Evolutionary conservation across 179 eudicot species (phyloP), one percentile per base, ranked within the genome.

Genomic region (Silene vulgaris): DNA sequence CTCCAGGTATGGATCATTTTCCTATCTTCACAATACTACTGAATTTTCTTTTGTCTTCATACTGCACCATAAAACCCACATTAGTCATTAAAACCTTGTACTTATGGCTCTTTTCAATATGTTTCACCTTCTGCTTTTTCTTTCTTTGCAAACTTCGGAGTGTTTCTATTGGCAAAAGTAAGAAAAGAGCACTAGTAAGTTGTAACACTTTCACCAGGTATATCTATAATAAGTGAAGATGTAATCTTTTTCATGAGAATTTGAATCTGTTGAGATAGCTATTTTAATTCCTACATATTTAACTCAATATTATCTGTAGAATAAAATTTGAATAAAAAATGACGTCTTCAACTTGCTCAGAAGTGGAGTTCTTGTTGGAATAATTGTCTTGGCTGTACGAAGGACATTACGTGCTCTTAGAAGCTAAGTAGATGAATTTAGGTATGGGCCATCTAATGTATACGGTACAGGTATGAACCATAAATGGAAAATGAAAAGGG

Each of bases 1-100:
- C 86, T 74, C 84, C 88, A 78, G 86, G 98, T 91, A 86, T 56
- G 76, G 37, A 62, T 23, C 54, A 30, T 19, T 54, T 28, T 71
- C 57, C 23, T 57, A 40, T 63, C 21, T 13, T 28, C 40, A 43
- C 40, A 48, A 56, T 2, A 28, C 11, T 30, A 48, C 72, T 63
- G 26, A 65, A 52, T 66, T 5, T 19, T 65, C 65, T 35, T 50
- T n/a, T 29, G 64, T 45, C 73, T 73, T 40, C 40, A 7, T 50
- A 28, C 32, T 68, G 72, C 62, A 45, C 52, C 54, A 45, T 32
- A 60, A 8, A 62, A 61, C 35, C 71, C 26, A 43, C 74, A 56
- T 32, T 9, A 21, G 48, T 76, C 0, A 30, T 29, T 14, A 26
- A 62, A 35, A 56, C 45, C 29, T 23, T 65, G 23, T 72, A 64